Evolutionary conservation across 1,284 basidiomycete species (phyloP), one percentile per base, ranked within the genome.

Genomic region (Pseudozyma tsukubaensis): DNA sequence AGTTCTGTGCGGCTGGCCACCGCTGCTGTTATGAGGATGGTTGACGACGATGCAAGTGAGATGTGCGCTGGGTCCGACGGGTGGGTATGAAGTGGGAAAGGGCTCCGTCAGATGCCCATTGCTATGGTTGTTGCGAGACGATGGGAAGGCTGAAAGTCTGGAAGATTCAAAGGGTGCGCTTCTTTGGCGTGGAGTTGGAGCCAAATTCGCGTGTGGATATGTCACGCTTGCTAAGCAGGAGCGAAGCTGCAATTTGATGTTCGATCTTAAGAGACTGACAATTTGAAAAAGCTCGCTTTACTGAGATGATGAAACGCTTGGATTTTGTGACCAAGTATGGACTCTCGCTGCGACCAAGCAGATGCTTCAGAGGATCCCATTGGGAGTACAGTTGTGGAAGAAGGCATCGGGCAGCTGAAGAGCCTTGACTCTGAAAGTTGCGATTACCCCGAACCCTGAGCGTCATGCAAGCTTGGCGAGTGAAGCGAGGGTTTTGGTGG

Each of bases 61-160:
- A 11, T 21, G 7, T n/a, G 32, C 21, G 45, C 21, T 42, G 47
- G 48, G 56, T 44, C 29, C 34, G 42, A 37, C 40, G 59, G 35
- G 37, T 40, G 44, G 58, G 56, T 54, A 59, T 60, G 43, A n/a
- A 13, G 32, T 36, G 18, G 13, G 10, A n/a, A 24, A 11, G 12
- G 37, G 34, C 52, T 19, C 56, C 62, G 55, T 58, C 54, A 58
- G 50, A 40, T 12, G 34, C 34, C 51, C 52, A 37, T 39, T 55
- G 24, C 12, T 50, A 19, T 53, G 43, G 45, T 16, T 54, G 16
- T 12, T 51, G 13, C 36, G 19, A 18, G 10, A 34, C 36, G 29
- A 16, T 53, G 34, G 13, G 18, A 21, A 34, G 18, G 11, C 37
- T 18, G 44, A 40, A 59, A 29, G 48, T 50, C 32, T 14, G 45